phyloP scores from a whole-genome alignment of 1,139 yeast genomes.

The Zygotorulaspora mrakii region DNA sequence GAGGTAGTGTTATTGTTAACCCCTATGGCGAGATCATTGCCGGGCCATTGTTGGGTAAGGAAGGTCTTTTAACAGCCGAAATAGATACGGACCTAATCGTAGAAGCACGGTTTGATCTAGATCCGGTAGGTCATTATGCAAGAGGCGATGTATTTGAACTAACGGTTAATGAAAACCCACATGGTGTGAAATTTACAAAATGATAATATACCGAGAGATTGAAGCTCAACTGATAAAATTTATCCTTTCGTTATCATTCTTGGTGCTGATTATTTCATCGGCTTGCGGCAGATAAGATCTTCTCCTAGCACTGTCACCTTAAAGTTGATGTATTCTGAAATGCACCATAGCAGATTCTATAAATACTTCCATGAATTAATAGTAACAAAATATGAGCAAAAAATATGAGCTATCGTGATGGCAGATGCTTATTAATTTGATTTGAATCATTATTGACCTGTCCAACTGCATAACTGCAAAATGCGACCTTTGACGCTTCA shows the following conservation, averaged over 20 bases:
- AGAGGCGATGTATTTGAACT: constrained; percentile 42
- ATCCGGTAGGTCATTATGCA: constrained; percentile 41
- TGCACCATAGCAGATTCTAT: too few relatives aligned
- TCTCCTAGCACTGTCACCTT: neutral
- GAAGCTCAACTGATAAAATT: neutral
- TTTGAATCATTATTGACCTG: neutral
- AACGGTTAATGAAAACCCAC: constrained; percentile 37
- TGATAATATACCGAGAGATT: neutral
- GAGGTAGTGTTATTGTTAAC: constrained; percentile 41
- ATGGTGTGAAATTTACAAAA: constrained; percentile 10
- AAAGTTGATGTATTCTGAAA: neutral
- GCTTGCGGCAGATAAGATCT: neutral
- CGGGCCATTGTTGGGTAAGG: constrained; percentile 41
- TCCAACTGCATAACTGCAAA: neutral
- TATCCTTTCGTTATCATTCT: neutral
- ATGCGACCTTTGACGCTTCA: constrained; percentile 22
- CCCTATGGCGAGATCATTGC: constrained; percentile 43
- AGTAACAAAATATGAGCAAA: too few relatives aligned
- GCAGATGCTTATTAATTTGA: neutral
- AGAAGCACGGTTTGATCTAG: constrained; percentile 41
- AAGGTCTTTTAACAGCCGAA: constrained; percentile 40
- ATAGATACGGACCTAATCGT: constrained; percentile 37
- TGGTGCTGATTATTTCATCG: neutral
- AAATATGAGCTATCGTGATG: neutral
- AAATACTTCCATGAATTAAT: too few relatives aligned